Conservation (phyloP, 2,329 filamentous ascomycete genomes). For the Fonsecaea nubica region DNA sequence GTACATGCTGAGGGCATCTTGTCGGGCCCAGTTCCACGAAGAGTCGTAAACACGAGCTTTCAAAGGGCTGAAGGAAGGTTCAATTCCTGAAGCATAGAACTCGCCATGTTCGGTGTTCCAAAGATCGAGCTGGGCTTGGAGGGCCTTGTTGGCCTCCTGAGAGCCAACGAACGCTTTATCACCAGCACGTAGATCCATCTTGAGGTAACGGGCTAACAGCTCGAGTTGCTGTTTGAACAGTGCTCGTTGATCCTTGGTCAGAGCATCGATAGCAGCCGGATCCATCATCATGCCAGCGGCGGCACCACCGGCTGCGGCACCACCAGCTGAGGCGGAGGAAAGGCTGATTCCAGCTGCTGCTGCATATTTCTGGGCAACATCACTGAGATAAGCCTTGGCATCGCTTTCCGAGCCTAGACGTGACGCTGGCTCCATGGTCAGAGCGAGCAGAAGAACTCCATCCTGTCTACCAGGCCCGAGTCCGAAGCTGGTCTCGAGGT, state of each 20-base stretch:
- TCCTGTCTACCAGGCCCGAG: constrained; percentile 86
- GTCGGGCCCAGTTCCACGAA: constrained; percentile 98
- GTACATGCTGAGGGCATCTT: constrained; percentile 98
- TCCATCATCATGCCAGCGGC: constrained; percentile 98
- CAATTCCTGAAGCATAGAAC: constrained; percentile 92
- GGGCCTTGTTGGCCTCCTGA: constrained; percentile 81
- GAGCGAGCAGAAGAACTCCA: constrained; percentile 81
- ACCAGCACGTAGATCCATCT: constrained; percentile 94
- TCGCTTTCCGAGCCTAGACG: constrained; percentile 89
- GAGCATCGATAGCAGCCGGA: constrained; percentile 90
- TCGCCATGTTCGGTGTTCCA: constrained; percentile 97
- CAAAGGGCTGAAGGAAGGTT: constrained; percentile 88
- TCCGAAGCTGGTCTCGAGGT: constrained; percentile 93
- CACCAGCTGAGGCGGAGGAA: constrained; percentile 72
- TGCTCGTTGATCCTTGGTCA: constrained; percentile 94
- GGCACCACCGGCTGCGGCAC: constrained; percentile 71
- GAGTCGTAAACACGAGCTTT: constrained; percentile 98
- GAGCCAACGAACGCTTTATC: constrained; percentile 90
- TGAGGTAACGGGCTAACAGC: constrained; percentile 91
- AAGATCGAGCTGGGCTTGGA: constrained; percentile 91
- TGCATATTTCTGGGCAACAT: constrained; percentile 88
- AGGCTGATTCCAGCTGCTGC: constrained; percentile 81
- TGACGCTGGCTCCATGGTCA: constrained; percentile 89
- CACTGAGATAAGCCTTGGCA: constrained; percentile 90
- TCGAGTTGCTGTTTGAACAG: constrained; percentile 99